These are phyloP conservation scores for Annulohypoxylon stygium DNA, from an alignment of 495 filamentous ascomycete species.

Conservation along the genomic window DNA sequence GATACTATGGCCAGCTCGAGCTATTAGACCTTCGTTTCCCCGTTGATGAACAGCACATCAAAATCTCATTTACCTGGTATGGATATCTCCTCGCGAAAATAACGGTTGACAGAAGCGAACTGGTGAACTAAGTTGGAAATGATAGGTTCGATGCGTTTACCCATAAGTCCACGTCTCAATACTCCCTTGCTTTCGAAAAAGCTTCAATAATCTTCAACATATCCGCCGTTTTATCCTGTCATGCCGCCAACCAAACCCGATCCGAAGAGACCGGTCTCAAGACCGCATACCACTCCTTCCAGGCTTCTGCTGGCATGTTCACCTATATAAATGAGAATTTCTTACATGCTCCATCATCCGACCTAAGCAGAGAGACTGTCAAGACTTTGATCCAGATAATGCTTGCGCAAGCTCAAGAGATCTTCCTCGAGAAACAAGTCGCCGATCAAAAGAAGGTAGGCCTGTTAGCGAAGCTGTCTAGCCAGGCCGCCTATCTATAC, in stretches of 20 bases:
- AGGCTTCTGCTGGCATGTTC: constrained; percentile 98
- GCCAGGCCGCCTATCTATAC: constrained; percentile 90
- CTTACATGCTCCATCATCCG: constrained; percentile 93
- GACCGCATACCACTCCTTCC: constrained; percentile 97
- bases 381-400: constrained; percentile 93
- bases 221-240: constrained; percentile 94
- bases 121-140: constrained; percentile 41
- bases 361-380: constrained; percentile 93
- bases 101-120: not conserved
- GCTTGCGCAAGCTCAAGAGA: constrained; percentile 95
- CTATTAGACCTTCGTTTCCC: constrained; percentile 94
- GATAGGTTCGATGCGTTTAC: constrained; percentile 97
- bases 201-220: constrained; percentile 99
- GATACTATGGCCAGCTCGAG: constrained; percentile 98
- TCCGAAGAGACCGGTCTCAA: constrained; percentile 93
- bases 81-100: constrained; percentile 25
- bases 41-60: constrained; percentile 98
- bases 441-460: constrained; percentile 93
- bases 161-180: constrained; percentile 93
- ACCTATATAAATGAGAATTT: constrained; percentile 99
- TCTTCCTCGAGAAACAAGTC: constrained; percentile 97
- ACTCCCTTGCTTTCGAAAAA: constrained; percentile 97
- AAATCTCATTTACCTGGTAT: constrained; percentile 98
- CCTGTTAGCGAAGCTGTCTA: constrained; percentile 90
- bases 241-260: constrained; percentile 92